Evolutionary conservation across 768 basidiomycete species (phyloP).

Genomic region (Suillus sp.): DNA sequence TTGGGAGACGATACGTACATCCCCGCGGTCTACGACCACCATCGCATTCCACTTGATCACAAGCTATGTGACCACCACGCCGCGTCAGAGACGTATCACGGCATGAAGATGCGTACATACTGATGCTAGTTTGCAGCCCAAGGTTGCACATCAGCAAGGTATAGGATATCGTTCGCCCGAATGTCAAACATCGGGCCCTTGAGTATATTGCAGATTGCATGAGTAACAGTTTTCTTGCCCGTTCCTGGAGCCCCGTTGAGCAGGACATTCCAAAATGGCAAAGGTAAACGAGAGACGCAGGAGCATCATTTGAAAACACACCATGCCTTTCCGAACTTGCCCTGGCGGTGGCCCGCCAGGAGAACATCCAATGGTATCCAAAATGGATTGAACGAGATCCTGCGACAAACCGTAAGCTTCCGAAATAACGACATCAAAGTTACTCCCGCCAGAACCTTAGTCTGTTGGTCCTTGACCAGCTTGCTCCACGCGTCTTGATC

Average conservation of each 20-base stretch:
- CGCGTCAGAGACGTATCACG: neutral
- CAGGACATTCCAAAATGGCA: neutral
- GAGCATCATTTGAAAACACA: neutral
- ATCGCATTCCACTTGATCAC: neutral
- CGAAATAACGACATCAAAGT: neutral
- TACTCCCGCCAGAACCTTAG: neutral
- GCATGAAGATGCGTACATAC: neutral
- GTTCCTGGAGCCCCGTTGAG: neutral
- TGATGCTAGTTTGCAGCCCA: neutral
- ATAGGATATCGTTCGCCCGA: neutral
- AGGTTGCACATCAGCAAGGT: neutral
- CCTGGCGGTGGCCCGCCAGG: neutral
- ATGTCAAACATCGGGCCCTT: neutral
- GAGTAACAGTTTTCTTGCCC: neutral
- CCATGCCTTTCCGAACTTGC: neutral
- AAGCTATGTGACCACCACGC: neutral
- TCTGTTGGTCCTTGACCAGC: neutral
- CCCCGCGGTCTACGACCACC: neutral
- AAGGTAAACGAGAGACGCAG: neutral
- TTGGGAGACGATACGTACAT: neutral
- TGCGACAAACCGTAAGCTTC: neutral
- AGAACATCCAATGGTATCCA: neutral
- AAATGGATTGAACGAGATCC: neutral
- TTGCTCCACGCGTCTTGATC: neutral
- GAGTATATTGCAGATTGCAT: neutral